Evolutionary conservation across 345 rosid genomes (phyloP), one percentile per base, ranked within the genome.

Genomic region (Firmiana major): DNA sequence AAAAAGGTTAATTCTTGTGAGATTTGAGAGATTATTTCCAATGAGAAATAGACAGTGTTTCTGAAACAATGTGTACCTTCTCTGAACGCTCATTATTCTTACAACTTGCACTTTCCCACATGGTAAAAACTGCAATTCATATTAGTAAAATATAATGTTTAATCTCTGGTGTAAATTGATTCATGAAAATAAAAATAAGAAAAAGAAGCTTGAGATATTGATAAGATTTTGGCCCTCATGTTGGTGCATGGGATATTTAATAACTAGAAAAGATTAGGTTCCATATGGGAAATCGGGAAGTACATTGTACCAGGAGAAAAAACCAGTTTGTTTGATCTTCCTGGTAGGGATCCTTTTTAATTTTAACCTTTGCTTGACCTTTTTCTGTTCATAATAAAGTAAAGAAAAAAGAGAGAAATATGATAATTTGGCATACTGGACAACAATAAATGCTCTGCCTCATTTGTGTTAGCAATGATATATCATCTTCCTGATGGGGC

Each of bases 401-500:
- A 15, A 46, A 9, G 17, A 63, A 34, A 22, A 58, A 40, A 5
- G 48, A 17, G 2, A 46, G 31, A 70, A 22, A 46, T 9, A 24
- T 49, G 13, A 15, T 46, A 19, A 13, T 60, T 46, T 75, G 60
- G 78, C 71, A 63, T 63, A 28, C 11, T 28, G 17, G 28, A 43
- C n/a, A 34, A 36, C 60, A 75, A 46, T n/a, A 69, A 69, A 40
- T 46, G 57, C 46, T 67, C 31, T 75, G 55, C 57, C 54, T 55
- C 57, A 46, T 60, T 74, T 74, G 53, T 74, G 69, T 60, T 75
- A 28, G 78, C 60, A 49, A 46, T 31, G 70, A 75, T 75, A 28
- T 62, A 63, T 75, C 71, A 48, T 63, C 40, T 62, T 75, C 70
- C 48, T 26, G 40, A 5, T 31, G 71, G 77, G 78, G 19, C 71